These are phyloP conservation scores for Knoxdaviesia capensis DNA, from an alignment of 2,329 filamentous ascomycete genomes.

Conservation along the genomic window DNA sequence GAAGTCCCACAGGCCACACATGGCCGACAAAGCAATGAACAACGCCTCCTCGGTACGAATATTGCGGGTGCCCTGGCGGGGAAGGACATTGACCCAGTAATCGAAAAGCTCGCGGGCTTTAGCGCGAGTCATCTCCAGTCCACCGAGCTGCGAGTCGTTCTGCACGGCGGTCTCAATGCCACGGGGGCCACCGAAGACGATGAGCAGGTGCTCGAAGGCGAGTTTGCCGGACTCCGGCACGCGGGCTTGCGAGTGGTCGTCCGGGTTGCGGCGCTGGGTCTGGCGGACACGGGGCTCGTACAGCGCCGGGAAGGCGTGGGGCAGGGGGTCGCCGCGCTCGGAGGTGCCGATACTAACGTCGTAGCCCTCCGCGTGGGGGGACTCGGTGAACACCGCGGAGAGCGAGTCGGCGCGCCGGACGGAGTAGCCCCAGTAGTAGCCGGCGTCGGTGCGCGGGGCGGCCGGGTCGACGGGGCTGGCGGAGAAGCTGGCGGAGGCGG, in stretches of 20 bases:
- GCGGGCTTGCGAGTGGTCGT: not conserved
- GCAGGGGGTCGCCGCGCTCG: constrained; percentile 43
- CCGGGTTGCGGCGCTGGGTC: not conserved
- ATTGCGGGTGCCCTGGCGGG: constrained; percentile 61
- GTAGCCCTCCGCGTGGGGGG: constrained; percentile 56
- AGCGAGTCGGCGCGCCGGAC: constrained; percentile 47
- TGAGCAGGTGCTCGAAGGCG: constrained; percentile 47
- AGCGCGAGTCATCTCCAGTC: constrained; percentile 41
- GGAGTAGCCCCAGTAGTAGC: constrained; percentile 75
- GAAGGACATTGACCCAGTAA: constrained; percentile 64
- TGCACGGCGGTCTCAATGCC: constrained; percentile 59
- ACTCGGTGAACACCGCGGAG: constrained; percentile 59
- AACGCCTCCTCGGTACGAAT: constrained; percentile 74
- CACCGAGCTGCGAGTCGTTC: constrained; percentile 32
- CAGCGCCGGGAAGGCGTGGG: constrained; percentile 20
- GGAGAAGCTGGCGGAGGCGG: constrained; percentile 9
- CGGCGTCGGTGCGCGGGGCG: constrained; percentile 50
- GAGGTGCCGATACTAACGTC: constrained; percentile 70
- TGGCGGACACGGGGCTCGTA: constrained; percentile 11
- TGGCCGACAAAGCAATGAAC: constrained; percentile 51
- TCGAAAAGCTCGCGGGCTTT: constrained; percentile 59
- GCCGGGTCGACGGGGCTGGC: constrained; percentile 39
- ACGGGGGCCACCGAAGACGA: constrained; percentile 66
- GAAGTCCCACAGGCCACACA: constrained; percentile 37
- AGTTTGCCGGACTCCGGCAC: not conserved